Conservation (phyloP, 352 stramenopile species). For the Phytophthora idaei region DNA sequence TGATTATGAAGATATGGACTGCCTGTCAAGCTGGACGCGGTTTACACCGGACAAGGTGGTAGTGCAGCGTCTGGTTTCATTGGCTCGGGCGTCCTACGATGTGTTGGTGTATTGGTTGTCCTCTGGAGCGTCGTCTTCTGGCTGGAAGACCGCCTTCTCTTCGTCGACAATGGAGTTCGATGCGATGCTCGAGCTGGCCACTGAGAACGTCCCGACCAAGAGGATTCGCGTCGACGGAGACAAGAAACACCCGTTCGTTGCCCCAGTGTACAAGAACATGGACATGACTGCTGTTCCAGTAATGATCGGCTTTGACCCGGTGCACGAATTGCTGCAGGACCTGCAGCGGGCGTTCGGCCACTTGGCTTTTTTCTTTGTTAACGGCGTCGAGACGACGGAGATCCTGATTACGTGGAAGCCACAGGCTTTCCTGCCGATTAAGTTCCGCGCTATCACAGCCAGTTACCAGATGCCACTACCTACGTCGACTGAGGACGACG, state of each 20-base stretch:
- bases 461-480: slow-evolving; percentile 63
- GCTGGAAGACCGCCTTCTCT: slow-evolving; percentile 72
- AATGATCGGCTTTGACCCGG: slow-evolving; percentile 77
- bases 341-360: slow-evolving; percentile 65
- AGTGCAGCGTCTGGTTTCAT: slow-evolving; percentile 63
- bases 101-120: slow-evolving; percentile 65
- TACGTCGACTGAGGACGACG: slow-evolving; percentile 39
- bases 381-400: slow-evolving; percentile 60
- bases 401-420: slow-evolving; percentile 86
- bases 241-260: slow-evolving; percentile 75
- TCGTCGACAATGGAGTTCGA: slow-evolving; percentile 69
- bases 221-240: slow-evolving; percentile 46
- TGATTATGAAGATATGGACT: slow-evolving; percentile 83
- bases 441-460: slow-evolving; percentile 84
- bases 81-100: slow-evolving; percentile 67
- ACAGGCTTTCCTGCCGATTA: slow-evolving; percentile 73
- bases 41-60: slow-evolving; percentile 66
- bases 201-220: slow-evolving; percentile 65
- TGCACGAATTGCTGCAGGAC: slow-evolving; percentile 66
- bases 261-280: slow-evolving; percentile 90
- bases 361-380: slow-evolving; percentile 83
- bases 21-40: slow-evolving; percentile 83
- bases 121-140: slow-evolving; percentile 50
- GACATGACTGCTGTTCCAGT: slow-evolving; percentile 64
- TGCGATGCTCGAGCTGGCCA: slow-evolving; percentile 55